Percentiles rank a stretch among this genome's conserved stretches.
These are phyloP conservation scores for Aspergillus kassunensis DNA, from an alignment of 495 filamentous ascomycete genomes.

Conservation along the genomic window DNA sequence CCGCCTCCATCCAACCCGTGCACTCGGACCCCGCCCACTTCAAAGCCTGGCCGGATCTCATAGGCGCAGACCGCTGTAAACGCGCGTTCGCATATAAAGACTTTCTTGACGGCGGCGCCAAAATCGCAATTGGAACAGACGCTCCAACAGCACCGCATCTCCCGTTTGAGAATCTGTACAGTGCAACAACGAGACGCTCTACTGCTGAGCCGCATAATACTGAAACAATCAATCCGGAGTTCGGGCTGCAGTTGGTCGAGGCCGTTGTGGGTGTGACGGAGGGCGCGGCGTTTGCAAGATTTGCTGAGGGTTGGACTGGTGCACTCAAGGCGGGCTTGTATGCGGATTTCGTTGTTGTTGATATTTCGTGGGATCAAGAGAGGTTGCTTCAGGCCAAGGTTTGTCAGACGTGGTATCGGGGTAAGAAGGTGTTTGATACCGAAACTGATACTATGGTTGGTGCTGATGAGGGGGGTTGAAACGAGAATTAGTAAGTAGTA, in stretches of 20 bases:
- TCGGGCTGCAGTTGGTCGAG: conserved; percentile 45
- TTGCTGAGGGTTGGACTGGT: conserved; percentile 51
- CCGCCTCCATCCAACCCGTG: conserved; percentile 57
- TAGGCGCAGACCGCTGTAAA: conserved; percentile 47
- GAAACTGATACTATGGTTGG: not conserved
- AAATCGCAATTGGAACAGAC: conserved; percentile 54
- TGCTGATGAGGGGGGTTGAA: not conserved
- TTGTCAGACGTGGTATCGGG: conserved; percentile 53
- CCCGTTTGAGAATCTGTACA: conserved; percentile 51
- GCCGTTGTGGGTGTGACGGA: conserved; percentile 49
- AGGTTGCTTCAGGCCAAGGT: conserved; percentile 47
- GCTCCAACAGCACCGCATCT: conserved; percentile 53
- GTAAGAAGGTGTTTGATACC: conserved; percentile 28
- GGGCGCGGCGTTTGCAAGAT: conserved; percentile 54
- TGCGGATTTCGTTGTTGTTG: conserved; percentile 57
- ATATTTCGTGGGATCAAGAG: conserved; percentile 52
- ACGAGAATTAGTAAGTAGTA: too few relatives aligned
- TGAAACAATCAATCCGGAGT: conserved; percentile 48
- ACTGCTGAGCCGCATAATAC: conserved; percentile 41
- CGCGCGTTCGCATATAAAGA: conserved; percentile 58
- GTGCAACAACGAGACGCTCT: conserved; percentile 51
- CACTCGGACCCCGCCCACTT: conserved; percentile 60
- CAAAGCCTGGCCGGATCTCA: conserved; percentile 51
- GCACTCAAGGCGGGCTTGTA: conserved; percentile 39
- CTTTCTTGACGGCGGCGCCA: conserved; percentile 50